A percentile compares a stretch with the other conserved stretches of the same genome.
Evolutionary conservation across 1,284 basidiomycete species (phyloP).

Genomic region (Cutaneotrichosporon dermatis): DNA sequence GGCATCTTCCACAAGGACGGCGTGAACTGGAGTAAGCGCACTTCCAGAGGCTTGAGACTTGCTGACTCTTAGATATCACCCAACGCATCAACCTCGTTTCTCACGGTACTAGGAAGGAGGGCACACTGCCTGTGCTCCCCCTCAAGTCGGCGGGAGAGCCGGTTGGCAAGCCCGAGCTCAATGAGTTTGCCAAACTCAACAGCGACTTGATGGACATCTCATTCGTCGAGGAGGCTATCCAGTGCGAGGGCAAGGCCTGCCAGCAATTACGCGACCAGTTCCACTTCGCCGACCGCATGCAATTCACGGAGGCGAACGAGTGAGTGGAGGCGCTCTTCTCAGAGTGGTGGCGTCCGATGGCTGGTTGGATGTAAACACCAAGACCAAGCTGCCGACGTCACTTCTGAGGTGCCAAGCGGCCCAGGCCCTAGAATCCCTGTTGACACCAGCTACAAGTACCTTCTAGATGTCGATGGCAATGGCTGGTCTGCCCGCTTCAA

Average conservation of each 20-base stretch:
- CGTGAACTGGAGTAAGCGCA: constrained; percentile 52
- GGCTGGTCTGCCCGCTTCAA: constrained; percentile 49
- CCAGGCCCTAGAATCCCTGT: constrained; percentile 52
- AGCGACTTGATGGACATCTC: constrained; percentile 49
- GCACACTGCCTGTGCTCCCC: constrained; percentile 45
- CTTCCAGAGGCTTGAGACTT: too few species aligned
- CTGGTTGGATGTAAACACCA: too few species aligned
- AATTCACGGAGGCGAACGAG: constrained; percentile 54
- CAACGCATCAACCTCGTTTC: constrained; percentile 53
- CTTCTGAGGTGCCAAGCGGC: background rate
- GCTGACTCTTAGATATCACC: constrained; percentile 32
- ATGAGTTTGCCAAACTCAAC: constrained; percentile 48
- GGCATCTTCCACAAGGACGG: constrained; percentile 55
- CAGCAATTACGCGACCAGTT: constrained; percentile 51
- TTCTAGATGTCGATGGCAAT: constrained; percentile 46
- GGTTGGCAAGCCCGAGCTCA: constrained; percentile 51
- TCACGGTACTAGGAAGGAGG: constrained; percentile 44
- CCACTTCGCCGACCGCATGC: constrained; percentile 52
- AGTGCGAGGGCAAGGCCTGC: constrained; percentile 54
- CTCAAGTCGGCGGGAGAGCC: constrained; percentile 26
- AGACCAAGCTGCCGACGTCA: too few species aligned
- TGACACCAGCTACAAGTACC: constrained; percentile 50
- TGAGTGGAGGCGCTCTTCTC: background rate
- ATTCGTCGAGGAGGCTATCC: constrained; percentile 44
- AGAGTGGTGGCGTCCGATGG: too few species aligned